These are phyloP conservation scores for Trichoderma sp. DNA, from an alignment of 2,329 filamentous ascomycete genomes.

Conservation along the genomic window DNA sequence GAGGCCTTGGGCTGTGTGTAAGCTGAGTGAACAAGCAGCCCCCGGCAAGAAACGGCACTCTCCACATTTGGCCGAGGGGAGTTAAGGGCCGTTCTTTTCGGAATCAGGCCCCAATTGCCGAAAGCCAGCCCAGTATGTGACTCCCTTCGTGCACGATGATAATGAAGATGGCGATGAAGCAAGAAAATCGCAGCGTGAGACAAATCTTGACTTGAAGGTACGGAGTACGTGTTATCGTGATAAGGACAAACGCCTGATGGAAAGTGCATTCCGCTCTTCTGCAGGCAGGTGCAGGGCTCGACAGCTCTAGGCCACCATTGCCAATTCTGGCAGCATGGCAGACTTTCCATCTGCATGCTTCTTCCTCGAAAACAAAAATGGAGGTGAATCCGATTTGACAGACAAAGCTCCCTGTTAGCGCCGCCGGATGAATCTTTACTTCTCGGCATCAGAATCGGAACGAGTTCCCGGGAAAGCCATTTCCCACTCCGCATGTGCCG, in stretches of 20 bases:
- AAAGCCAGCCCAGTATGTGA: neutral
- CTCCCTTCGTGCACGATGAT: neutral
- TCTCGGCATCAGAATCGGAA: neutral
- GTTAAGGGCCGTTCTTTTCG: neutral
- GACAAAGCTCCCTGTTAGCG: neutral
- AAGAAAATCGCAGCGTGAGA: neutral
- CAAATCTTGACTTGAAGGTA: neutral
- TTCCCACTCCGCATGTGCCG: constrained; percentile 14
- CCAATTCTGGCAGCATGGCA: too few species aligned
- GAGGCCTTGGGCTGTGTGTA: neutral
- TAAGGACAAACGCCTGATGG: neutral
- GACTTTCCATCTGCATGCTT: too few species aligned
- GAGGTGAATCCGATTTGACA: neutral
- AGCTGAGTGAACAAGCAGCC: neutral
- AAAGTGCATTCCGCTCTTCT: neutral
- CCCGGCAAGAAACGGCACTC: constrained; percentile 1
- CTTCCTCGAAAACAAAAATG: neutral
- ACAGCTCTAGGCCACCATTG: neutral
- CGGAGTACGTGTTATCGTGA: neutral
- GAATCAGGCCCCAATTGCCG: neutral
- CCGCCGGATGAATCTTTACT: constrained; percentile 21
- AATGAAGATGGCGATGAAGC: neutral
- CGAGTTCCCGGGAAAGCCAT: constrained; percentile 15
- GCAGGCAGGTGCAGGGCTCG: neutral
- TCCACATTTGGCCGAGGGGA: constrained; percentile 13